Conservation (phyloP, 1,139 yeast species). For the Yamadazyma songkhlaensis region DNA sequence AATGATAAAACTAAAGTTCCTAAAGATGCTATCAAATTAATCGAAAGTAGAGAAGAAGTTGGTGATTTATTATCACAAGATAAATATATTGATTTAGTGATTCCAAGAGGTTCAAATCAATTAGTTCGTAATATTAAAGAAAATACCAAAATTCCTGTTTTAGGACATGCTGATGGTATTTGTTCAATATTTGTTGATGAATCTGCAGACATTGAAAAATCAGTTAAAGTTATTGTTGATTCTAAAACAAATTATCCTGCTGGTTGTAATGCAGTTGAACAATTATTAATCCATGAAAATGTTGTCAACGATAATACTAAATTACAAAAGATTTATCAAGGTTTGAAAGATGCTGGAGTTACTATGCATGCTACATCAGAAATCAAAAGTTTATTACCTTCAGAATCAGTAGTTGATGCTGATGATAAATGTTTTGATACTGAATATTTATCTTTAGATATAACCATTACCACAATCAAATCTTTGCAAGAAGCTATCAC, state of each 20-base stretch:
- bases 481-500: constrained; percentile 66
- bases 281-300: constrained; percentile 63
- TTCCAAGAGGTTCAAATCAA: constrained; percentile 95
- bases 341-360: constrained; percentile 64
- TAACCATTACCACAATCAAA: constrained; percentile 66
- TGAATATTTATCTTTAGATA: constrained; percentile 80
- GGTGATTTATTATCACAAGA: constrained; percentile 82
- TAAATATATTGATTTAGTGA: constrained; percentile 86
- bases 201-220: constrained; percentile 73
- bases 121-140: constrained; percentile 82
- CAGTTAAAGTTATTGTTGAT: constrained; percentile 72
- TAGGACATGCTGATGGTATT: constrained; percentile 98
- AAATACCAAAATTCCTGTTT: constrained; percentile 89
- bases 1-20: constrained; percentile 65
- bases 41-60: constrained; percentile 87
- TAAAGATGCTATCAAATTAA: constrained; percentile 74
- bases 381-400: constrained; percentile 26
- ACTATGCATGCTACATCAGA: constrained; percentile 65
- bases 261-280: constrained; percentile 96
- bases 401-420: constrained; percentile 27
- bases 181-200: constrained; percentile 84
- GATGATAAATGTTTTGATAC: constrained; percentile 66
- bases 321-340: constrained; percentile 42
- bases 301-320: constrained; percentile 35
- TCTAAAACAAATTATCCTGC: constrained; percentile 97